Percentiles rank a stretch among this genome's conserved stretches.
Conservation (phyloP, 2,329 filamentous ascomycete genomes). For the Anisogramma anomala region DNA sequence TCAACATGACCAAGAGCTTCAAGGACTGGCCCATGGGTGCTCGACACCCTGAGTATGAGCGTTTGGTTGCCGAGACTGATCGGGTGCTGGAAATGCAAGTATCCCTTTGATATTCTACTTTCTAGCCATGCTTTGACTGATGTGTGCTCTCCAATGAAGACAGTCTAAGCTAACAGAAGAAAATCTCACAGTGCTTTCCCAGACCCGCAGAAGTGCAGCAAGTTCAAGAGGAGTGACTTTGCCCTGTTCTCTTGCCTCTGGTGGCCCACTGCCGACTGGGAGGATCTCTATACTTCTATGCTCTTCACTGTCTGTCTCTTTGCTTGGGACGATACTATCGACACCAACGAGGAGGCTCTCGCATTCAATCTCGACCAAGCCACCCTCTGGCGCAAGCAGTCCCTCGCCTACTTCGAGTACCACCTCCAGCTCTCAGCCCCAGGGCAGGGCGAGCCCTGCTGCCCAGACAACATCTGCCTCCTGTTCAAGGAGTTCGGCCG, state of each 20-base stretch:
- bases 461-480: constrained; percentile 12
- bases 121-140: no score
- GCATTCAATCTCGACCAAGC: constrained; percentile 20
- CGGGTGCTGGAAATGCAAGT: constrained; percentile 8
- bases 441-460: constrained; percentile 8
- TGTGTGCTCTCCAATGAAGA: not conserved
- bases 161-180: no score
- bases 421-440: constrained; percentile 18
- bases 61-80: constrained; percentile 5
- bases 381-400: constrained; percentile 21
- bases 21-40: constrained; percentile 5
- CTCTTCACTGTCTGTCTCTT: constrained; percentile 25
- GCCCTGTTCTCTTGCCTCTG: constrained; percentile 23
- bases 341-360: constrained; percentile 23
- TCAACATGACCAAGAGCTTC: constrained; percentile 14
- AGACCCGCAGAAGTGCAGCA: constrained; percentile 21
- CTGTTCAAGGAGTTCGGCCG: constrained; percentile 16
- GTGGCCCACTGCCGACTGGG: constrained; percentile 24
- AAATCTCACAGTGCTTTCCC: constrained; percentile 20
- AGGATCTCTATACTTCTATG: constrained; percentile 22
- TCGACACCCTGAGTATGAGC: constrained; percentile 2
- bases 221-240: constrained; percentile 24
- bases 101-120: no score
- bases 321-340: constrained; percentile 26
- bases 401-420: constrained; percentile 21